phyloP scores from a whole-genome alignment of 2,329 filamentous ascomycete genomes.

The Claviceps quebecensis region DNA sequence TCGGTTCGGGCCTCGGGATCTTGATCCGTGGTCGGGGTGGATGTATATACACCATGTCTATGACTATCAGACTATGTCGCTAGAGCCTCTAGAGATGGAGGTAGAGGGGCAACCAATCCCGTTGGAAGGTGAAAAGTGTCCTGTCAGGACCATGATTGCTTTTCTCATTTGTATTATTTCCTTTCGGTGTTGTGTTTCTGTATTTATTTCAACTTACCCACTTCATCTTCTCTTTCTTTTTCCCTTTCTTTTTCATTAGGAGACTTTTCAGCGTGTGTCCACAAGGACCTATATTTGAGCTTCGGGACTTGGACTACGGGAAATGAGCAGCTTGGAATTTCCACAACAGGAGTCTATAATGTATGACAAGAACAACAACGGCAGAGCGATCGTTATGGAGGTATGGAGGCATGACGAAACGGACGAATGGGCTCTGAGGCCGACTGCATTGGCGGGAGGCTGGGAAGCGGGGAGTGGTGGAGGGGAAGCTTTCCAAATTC shows the following conservation, averaged over 20 bases:
- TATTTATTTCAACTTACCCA: background rate
- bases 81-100: slow-evolving; percentile 3
- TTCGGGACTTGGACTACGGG: background rate
- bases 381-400: no score
- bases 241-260: background rate
- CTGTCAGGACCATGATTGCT: background rate
- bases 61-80: background rate
- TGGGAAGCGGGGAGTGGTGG: no score
- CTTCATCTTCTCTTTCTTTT: background rate
- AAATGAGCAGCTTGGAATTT: no score
- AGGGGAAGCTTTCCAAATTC: no score
- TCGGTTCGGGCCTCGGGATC: background rate
- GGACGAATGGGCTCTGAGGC: no score
- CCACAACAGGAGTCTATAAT: no score
- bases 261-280: background rate
- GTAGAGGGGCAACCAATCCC: background rate
- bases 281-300: background rate
- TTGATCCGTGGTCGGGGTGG: background rate
- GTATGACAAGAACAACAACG: no score
- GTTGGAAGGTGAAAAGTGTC: background rate
- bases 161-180: background rate
- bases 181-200: background rate
- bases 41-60: slow-evolving; percentile 4
- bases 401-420: no score
- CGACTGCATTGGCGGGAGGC: no score